A percentile compares a stretch with the other conserved stretches of the same genome.
phyloP scores from a whole-genome alignment of 2,329 filamentous ascomycete genomes.

The Sporothrix brunneoviolacea region DNA sequence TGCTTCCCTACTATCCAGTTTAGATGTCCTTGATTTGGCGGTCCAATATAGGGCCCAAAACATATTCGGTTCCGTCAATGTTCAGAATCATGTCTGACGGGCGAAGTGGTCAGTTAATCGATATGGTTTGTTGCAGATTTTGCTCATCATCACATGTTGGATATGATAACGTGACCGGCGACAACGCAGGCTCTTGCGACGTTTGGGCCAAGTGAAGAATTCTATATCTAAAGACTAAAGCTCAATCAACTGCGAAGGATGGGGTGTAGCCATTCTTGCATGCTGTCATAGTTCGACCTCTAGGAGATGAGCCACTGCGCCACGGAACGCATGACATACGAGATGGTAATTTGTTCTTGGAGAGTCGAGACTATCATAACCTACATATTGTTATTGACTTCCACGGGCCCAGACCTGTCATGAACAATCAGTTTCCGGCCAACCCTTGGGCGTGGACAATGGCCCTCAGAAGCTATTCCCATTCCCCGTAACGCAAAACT shows the following conservation, averaged over 20 bases:
- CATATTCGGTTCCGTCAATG: slow-evolving; percentile 3
- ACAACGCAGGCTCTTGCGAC: slow-evolving; percentile 12
- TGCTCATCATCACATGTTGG: not conserved
- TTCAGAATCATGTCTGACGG: slow-evolving; percentile 1
- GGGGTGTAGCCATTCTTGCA: slow-evolving; percentile 21
- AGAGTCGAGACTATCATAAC: slow-evolving; percentile 4
- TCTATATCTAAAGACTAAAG: slow-evolving; percentile 13
- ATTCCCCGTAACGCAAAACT: too few relatives aligned
- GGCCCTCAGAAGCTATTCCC: too few relatives aligned
- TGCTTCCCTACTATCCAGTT: slow-evolving; percentile 1
- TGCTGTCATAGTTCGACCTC: slow-evolving; percentile 6
- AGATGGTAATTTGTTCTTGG: slow-evolving; percentile 5
- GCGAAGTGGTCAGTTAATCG: slow-evolving; percentile 9
- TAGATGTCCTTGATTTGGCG: slow-evolving; percentile 1
- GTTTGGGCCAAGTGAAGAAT: slow-evolving; percentile 7
- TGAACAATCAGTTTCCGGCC: too few relatives aligned
- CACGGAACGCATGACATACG: slow-evolving; percentile 2
- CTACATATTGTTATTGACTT: slow-evolving; percentile 3
- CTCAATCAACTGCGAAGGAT: slow-evolving; percentile 18
- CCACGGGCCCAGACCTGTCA: too few relatives aligned
- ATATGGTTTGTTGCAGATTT: slow-evolving; percentile 2
- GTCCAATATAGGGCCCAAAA: slow-evolving; percentile 1
- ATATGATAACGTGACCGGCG: not conserved
- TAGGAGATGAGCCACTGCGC: slow-evolving; percentile 7
- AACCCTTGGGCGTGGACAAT: too few relatives aligned